phyloP scores from a whole-genome alignment of 768 basidiomycete species.

The Calocybe indica region DNA sequence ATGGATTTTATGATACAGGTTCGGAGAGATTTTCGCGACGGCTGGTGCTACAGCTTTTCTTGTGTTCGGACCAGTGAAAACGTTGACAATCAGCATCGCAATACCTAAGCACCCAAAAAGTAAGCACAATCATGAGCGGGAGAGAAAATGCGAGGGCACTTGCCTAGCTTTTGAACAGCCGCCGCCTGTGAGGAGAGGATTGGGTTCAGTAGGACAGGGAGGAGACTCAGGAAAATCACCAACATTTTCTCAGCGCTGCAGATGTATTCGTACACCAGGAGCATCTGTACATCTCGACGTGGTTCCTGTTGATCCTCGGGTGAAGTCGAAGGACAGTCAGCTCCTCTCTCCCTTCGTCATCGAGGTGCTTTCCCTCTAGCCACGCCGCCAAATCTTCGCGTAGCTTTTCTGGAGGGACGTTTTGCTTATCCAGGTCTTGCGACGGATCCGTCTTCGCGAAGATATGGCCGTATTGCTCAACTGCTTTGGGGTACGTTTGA shows the following conservation, averaged over 20 bases:
- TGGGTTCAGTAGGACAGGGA: not conserved
- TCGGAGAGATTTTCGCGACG: not conserved
- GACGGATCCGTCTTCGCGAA: slow-evolving; percentile 27
- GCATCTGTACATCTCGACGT: slow-evolving; percentile 51
- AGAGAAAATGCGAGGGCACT: not conserved
- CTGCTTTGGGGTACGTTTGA: slow-evolving; percentile 34
- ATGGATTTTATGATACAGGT: not conserved
- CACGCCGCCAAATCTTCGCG: slow-evolving; percentile 44
- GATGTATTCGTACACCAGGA: slow-evolving; percentile 64
- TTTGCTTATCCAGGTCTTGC: slow-evolving; percentile 16
- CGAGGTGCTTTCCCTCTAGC: slow-evolving; percentile 13
- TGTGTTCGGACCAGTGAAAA: slow-evolving; percentile 32
- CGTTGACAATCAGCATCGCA: slow-evolving; percentile 38
- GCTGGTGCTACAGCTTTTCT: slow-evolving; percentile 20
- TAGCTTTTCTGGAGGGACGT: slow-evolving; percentile 26
- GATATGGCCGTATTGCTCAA: slow-evolving; percentile 40
- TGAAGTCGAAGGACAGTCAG: slow-evolving; percentile 23
- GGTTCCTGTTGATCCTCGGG: slow-evolving; percentile 41
- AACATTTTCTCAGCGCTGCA: slow-evolving; percentile 48
- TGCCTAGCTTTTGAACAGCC: slow-evolving; percentile 21
- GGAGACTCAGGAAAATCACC: slow-evolving; percentile 6
- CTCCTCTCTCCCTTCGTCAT: slow-evolving; percentile 15
- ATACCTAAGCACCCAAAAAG: slow-evolving; percentile 25
- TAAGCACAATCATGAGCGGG: not conserved
- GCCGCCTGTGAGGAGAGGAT: slow-evolving; percentile 9